Conservation (phyloP, 1,284 basidiomycete genomes). For the Xerocomus amazonicus region DNA sequence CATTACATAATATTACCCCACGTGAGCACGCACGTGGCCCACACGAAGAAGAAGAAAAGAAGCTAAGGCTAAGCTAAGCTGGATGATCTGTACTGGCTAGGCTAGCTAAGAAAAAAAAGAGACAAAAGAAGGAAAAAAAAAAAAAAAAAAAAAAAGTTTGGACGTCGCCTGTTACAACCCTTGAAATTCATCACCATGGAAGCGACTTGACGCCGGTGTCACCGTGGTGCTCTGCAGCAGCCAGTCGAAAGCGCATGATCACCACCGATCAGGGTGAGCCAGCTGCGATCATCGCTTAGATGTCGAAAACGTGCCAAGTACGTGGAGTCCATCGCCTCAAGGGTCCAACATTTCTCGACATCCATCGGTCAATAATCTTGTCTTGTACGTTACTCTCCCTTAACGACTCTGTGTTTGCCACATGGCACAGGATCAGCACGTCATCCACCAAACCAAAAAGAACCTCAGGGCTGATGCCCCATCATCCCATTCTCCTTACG, state of each 20-base stretch:
- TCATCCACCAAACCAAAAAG: background rate
- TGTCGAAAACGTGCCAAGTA: constrained; percentile 31
- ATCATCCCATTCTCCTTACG: background rate
- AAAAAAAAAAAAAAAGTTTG: too few species aligned
- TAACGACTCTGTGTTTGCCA: background rate
- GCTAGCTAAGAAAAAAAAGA: too few species aligned
- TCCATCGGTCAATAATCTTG: constrained; percentile 1
- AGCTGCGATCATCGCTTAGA: constrained; percentile 16
- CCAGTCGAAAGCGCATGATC: constrained; percentile 14
- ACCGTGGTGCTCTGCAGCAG: constrained; percentile 13
- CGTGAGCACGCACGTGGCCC: constrained; percentile 14
- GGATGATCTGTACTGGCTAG: background rate
- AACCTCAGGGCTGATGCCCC: background rate
- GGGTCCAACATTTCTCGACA: constrained; percentile 15
- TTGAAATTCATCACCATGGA: constrained; percentile 27
- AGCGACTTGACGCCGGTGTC: constrained; percentile 14
- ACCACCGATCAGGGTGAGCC: constrained; percentile 27
- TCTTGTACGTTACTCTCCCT: background rate
- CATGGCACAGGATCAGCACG: constrained; percentile 5
- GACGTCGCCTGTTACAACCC: constrained; percentile 13
- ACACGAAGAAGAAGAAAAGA: background rate
- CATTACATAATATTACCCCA: constrained; percentile 9
- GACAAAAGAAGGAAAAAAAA: too few species aligned
- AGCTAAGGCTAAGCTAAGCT: too few species aligned
- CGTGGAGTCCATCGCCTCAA: constrained; percentile 11